Evolutionary conservation across 768 basidiomycete genomes (phyloP).

Genomic region (Macrolepiota dolichaula): DNA sequence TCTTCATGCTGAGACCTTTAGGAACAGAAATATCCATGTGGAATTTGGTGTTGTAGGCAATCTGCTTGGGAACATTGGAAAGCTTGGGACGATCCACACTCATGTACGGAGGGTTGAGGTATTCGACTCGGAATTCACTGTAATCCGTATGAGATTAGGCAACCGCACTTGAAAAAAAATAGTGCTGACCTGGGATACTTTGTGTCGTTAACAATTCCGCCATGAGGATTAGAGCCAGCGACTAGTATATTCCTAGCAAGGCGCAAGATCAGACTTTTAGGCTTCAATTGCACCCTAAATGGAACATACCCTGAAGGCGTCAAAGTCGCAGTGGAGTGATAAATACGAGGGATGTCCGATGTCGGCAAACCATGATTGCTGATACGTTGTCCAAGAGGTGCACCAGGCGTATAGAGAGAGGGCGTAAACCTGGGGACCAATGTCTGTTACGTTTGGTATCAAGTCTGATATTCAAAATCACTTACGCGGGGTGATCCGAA

Average conservation of each 20-base stretch:
- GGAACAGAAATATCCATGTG: slow-evolving; percentile 31
- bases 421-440: slow-evolving; percentile 29
- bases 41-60: slow-evolving; percentile 34
- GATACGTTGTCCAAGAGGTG: slow-evolving; percentile 39
- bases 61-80: slow-evolving; percentile 30
- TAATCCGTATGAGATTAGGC: not conserved
- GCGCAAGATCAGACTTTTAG: not conserved
- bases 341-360: slow-evolving; percentile 47
- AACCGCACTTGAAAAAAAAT: not conserved
- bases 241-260: slow-evolving; percentile 23
- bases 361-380: slow-evolving; percentile 43
- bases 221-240: slow-evolving; percentile 47
- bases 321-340: slow-evolving; percentile 59
- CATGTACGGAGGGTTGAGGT: slow-evolving; percentile 41
- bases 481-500: slow-evolving; percentile 29
- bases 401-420: slow-evolving; percentile 44
- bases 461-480: not conserved
- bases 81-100: slow-evolving; percentile 29
- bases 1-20: slow-evolving; percentile 19
- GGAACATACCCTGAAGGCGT: slow-evolving; percentile 46
- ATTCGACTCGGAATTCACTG: slow-evolving; percentile 40
- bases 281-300: not conserved
- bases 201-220: slow-evolving; percentile 22
- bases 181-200: slow-evolving; percentile 21
- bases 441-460: not conserved